Percentiles rank a stretch among this genome's conserved stretches.
phyloP scores from a whole-genome alignment of 768 basidiomycete species.

The Heimioporus sp. region DNA sequence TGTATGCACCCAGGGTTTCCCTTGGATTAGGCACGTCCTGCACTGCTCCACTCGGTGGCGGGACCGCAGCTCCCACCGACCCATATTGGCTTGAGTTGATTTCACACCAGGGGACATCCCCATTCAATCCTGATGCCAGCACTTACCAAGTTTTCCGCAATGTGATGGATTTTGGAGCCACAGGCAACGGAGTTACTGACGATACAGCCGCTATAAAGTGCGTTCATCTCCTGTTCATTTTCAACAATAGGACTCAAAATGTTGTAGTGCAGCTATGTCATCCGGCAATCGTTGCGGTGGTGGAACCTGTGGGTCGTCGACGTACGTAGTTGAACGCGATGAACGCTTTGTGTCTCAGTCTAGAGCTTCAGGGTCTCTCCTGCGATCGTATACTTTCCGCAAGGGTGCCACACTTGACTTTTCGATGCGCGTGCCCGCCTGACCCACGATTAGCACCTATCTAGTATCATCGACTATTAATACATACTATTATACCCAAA shows the following conservation, averaged over 20 bases:
- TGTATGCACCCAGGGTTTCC: not conserved
- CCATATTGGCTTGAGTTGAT: slow-evolving; percentile 74
- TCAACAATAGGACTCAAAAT: no score
- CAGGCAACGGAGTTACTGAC: slow-evolving; percentile 65
- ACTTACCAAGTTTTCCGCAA: slow-evolving; percentile 73
- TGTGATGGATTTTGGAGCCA: slow-evolving; percentile 60
- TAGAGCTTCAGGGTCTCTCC: slow-evolving; percentile 39
- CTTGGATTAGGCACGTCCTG: slow-evolving; percentile 48
- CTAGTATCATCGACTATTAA: slow-evolving; percentile 63
- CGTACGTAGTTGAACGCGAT: slow-evolving; percentile 25
- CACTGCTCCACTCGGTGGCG: slow-evolving; percentile 42
- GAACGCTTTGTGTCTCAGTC: not conserved
- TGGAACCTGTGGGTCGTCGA: slow-evolving; percentile 47
- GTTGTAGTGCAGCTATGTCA: slow-evolving; percentile 57
- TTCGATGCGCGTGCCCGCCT: not conserved
- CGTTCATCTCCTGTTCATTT: not conserved
- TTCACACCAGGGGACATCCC: slow-evolving; percentile 67
- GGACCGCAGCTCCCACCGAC: slow-evolving; percentile 39
- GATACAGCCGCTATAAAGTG: slow-evolving; percentile 78
- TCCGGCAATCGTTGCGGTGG: slow-evolving; percentile 60
- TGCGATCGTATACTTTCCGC: slow-evolving; percentile 73
- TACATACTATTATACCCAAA: slow-evolving; percentile 72
- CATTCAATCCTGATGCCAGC: slow-evolving; percentile 51
- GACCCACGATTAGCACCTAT: slow-evolving; percentile 49
- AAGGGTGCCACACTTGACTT: slow-evolving; percentile 41